These are phyloP conservation scores for Cajanus cajan DNA, from an alignment of 306 rosid genomes.

Conservation along the genomic window DNA sequence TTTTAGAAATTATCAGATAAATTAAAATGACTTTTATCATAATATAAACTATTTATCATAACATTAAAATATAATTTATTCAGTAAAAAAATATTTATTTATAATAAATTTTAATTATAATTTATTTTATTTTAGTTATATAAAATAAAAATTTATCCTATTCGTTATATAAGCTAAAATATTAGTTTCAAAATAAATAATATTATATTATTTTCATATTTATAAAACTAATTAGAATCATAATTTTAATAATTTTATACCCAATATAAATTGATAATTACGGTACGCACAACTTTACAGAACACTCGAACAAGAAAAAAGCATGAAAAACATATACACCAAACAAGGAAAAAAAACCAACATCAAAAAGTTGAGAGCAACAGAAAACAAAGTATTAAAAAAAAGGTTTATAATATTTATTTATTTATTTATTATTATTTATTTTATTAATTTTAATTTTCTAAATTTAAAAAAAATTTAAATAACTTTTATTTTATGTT, in stretches of 20 bases:
- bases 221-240: no score
- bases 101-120: no score
- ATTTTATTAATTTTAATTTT: neutral
- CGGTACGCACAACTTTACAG: neutral
- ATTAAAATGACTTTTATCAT: no score
- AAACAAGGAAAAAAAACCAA: neutral
- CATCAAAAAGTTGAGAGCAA: neutral
- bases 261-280: neutral
- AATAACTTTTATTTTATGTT: neutral
- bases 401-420: neutral
- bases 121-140: no score
- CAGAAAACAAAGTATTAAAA: neutral
- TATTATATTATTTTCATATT: no score
- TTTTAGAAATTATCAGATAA: no score
- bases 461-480: neutral
- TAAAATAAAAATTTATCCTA: no score
- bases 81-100: no score
- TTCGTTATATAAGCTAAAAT: no score
- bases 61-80: no score
- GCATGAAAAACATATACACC: neutral
- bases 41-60: no score
- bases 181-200: no score
- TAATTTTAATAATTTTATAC: neutral
- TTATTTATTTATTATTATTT: neutral
- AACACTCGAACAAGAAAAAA: neutral